A percentile compares a stretch with the other conserved stretches of the same genome.
These are phyloP conservation scores for Cyberlindnera amylophila DNA, from an alignment of 805 yeast species.

Conservation along the genomic window DNA sequence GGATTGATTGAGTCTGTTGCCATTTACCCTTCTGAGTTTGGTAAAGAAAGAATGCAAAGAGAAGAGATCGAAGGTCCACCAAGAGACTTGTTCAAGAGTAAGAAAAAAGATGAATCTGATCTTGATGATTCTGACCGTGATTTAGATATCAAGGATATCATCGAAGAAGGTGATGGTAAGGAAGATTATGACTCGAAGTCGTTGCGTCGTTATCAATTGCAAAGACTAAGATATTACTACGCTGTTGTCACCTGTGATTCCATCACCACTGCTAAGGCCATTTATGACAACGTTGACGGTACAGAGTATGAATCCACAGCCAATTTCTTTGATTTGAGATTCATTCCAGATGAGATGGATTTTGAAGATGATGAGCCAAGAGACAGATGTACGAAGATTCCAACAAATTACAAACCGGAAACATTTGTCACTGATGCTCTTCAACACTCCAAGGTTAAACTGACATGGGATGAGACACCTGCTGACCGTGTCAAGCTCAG, in stretches of 20 bases:
- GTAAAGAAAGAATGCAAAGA: constrained; percentile 83
- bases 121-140: constrained; percentile 47
- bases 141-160: constrained; percentile 63
- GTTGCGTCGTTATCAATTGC: constrained; percentile 85
- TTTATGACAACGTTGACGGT: constrained; percentile 88
- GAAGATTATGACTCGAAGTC: constrained; percentile 81
- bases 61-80: constrained; percentile 95
- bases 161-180: constrained; percentile 78
- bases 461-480: constrained; percentile 99
- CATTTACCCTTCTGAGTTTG: constrained; percentile 86
- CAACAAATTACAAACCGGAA: constrained; percentile 73
- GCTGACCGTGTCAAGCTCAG: constrained; percentile 77
- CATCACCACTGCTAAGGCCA: constrained; percentile 61
- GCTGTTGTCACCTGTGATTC: constrained; percentile 86
- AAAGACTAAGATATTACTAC: constrained; percentile 87
- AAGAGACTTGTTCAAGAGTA: constrained; percentile 62
- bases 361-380: constrained; percentile 75
- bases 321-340: constrained; percentile 86
- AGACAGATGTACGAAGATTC: constrained; percentile 69
- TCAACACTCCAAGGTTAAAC: constrained; percentile 91
- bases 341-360: constrained; percentile 88
- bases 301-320: constrained; percentile 96
- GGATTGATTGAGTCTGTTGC: constrained; percentile 67
- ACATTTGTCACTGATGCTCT: constrained; percentile 90
- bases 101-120: constrained; percentile 35